Conservation (phyloP, 805 yeast species). For the Danielia reshetovae region DNA sequence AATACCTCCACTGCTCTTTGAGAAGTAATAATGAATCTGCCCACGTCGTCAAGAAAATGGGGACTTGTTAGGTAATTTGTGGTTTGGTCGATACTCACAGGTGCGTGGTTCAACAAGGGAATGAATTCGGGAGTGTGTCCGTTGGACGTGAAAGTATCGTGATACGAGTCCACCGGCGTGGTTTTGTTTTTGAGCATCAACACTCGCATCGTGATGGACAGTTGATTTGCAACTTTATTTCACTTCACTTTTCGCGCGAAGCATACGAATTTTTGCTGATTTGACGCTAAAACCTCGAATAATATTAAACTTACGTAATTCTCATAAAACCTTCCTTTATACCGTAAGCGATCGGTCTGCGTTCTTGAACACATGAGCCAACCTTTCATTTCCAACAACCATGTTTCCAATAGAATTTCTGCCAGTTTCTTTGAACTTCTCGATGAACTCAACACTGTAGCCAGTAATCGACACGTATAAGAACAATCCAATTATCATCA, state of each 20-base stretch:
- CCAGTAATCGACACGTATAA: conserved; percentile 41
- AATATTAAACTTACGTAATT: conserved; percentile 1
- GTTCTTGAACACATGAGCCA: conserved; percentile 33
- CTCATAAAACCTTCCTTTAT: neutral
- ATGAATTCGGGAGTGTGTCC: conserved; percentile 51
- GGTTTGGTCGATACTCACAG: conserved; percentile 45
- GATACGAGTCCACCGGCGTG: conserved; percentile 64
- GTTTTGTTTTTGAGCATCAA: conserved; percentile 76
- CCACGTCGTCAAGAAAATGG: conserved; percentile 36
- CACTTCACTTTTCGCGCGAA: too few relatives aligned
- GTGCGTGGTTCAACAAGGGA: conserved; percentile 70
- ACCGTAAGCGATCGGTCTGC: conserved; percentile 1
- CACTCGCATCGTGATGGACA: conserved; percentile 29
- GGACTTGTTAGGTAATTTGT: conserved; percentile 40
- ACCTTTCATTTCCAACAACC: conserved; percentile 42
- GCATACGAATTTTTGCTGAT: too few relatives aligned
- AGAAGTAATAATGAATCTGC: conserved; percentile 73
- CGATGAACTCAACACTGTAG: conserved; percentile 33
- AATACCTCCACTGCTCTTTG: conserved; percentile 89
- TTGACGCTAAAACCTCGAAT: neutral
- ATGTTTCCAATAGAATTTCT: conserved; percentile 38
- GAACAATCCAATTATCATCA: conserved; percentile 51
- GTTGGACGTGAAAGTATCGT: conserved; percentile 35
- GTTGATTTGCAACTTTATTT: too few relatives aligned
- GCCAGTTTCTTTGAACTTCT: conserved; percentile 28